A percentile compares a stretch with the other conserved stretches of the same genome.
These are phyloP conservation scores for Phyllachora maydis DNA, from an alignment of 2,329 filamentous ascomycete genomes.

Conservation along the genomic window DNA sequence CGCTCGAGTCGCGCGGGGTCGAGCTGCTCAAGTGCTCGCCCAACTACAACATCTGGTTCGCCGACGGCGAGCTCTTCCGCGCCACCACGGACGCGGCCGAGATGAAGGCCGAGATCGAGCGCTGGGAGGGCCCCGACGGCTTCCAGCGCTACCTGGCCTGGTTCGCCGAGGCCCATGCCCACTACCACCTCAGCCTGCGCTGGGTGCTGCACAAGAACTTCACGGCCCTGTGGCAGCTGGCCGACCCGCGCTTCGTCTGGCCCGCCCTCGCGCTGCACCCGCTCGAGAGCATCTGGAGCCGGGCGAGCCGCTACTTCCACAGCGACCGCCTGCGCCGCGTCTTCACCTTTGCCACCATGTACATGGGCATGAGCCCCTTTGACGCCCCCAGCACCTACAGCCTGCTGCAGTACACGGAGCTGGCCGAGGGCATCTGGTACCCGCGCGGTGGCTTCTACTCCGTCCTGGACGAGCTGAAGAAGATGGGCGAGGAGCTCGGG, in stretches of 20 bases:
- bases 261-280: slow-evolving; percentile 43
- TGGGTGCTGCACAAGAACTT: slow-evolving; percentile 52
- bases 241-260: slow-evolving; percentile 33
- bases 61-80: slow-evolving; percentile 41
- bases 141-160: slow-evolving; percentile 49
- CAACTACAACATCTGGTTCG: slow-evolving; percentile 58
- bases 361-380: slow-evolving; percentile 65
- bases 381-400: slow-evolving; percentile 58
- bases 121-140: slow-evolving; percentile 51
- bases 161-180: slow-evolving; percentile 43
- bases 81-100: slow-evolving; percentile 45
- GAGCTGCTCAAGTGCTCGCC: slow-evolving; percentile 50
- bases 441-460: slow-evolving; percentile 50
- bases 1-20: slow-evolving; percentile 43
- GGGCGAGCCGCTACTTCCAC: slow-evolving; percentile 47
- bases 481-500: slow-evolving; percentile 38
- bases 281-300: slow-evolving; percentile 47
- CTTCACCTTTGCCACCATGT: slow-evolving; percentile 66
- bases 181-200: slow-evolving; percentile 46
- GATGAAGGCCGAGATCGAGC: slow-evolving; percentile 53
- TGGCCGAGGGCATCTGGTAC: slow-evolving; percentile 61
- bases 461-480: slow-evolving; percentile 40
- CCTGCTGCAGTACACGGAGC: slow-evolving; percentile 53
- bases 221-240: slow-evolving; percentile 31
- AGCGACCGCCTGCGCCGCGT: slow-evolving; percentile 47